A percentile compares a stretch with the other conserved stretches of the same genome.
phyloP scores from a whole-genome alignment of 495 filamentous ascomycete genomes.

The Neurospora sp. region DNA sequence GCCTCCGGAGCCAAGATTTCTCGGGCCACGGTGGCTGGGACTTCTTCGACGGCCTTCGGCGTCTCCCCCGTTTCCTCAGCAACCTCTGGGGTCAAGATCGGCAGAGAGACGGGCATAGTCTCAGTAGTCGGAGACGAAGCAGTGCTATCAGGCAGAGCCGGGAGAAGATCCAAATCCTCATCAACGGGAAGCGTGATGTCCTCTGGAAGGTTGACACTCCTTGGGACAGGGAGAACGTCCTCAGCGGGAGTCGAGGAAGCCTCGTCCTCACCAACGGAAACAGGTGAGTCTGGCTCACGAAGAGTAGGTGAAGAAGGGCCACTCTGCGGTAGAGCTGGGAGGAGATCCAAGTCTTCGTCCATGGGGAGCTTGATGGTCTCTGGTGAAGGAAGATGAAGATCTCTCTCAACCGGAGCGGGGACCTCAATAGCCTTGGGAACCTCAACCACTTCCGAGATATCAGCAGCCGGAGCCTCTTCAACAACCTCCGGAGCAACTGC shows the following conservation, averaged over 20 bases:
- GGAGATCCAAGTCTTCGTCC: not conserved
- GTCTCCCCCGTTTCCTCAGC: not conserved
- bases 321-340: constrained; percentile 2
- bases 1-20: not conserved
- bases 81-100: not conserved
- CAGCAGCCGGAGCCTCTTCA: not conserved
- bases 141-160: not conserved
- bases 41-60: not conserved
- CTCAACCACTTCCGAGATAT: not conserved
- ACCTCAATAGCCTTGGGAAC: not conserved
- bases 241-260: not conserved
- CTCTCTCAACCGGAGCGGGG: not conserved
- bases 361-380: not conserved
- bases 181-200: not conserved
- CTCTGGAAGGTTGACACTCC: not conserved
- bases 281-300: not conserved
- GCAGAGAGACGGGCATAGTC: not conserved
- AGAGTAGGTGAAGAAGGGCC: not conserved
- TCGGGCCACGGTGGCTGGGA: not conserved
- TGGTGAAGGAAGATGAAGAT: not conserved
- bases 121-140: constrained; percentile 4
- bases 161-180: not conserved
- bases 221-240: not conserved
- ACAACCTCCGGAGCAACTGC: not conserved
- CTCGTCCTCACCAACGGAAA: not conserved